phyloP scores from a whole-genome alignment of 805 yeast genomes.

The Candida lessepsii region DNA sequence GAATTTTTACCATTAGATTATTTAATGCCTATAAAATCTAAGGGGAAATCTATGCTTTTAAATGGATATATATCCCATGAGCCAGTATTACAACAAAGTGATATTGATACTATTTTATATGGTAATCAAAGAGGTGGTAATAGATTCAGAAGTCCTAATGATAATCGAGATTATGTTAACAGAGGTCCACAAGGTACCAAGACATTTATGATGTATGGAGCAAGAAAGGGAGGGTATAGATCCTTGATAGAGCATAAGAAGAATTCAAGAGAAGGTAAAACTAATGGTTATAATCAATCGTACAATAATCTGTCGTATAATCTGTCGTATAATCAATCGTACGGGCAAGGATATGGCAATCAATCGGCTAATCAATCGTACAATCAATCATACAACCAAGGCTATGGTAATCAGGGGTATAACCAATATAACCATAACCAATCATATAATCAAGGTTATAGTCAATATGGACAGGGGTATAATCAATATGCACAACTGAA shows the following conservation, averaged over 20 bases:
- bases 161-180: conserved; percentile 37
- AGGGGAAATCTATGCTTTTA: conserved; percentile 78
- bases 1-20: conserved; percentile 50
- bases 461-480: conserved; percentile 5
- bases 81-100: conserved; percentile 64
- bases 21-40: conserved; percentile 55
- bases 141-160: conserved; percentile 30
- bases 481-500: not conserved
- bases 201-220: conserved; percentile 26
- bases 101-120: conserved; percentile 58
- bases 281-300: not conserved
- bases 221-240: conserved; percentile 42
- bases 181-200: conserved; percentile 40
- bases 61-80: conserved; percentile 71
- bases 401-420: not conserved
- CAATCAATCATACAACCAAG: conserved; percentile 7
- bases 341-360: conserved; percentile 1
- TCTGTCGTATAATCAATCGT: conserved; percentile 1
- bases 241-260: conserved; percentile 20
- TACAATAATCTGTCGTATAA: not conserved
- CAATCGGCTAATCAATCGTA: conserved; percentile 1
- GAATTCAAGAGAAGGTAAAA: not conserved
- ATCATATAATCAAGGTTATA: conserved; percentile 13
- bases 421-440: conserved; percentile 11
- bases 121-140: conserved; percentile 37